Evolutionary conservation across 1,284 basidiomycete species (phyloP), one percentile per base, ranked within the genome.

Genomic region (Fomitopsis schrenkii): DNA sequence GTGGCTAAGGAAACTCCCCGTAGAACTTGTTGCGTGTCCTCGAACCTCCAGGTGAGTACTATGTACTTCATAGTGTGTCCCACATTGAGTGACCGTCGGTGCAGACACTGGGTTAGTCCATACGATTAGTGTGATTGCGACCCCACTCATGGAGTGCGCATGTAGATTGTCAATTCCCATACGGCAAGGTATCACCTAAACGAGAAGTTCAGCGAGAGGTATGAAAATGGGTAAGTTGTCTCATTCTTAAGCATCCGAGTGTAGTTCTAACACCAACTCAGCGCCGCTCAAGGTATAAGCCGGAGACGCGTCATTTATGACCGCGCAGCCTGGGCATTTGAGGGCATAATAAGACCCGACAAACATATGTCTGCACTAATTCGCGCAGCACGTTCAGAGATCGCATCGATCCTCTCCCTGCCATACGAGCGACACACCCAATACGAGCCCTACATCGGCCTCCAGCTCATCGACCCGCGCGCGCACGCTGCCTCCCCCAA

Each of bases 21-120:
- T 65, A 88, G 88, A 89, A 70, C 76, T 87, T n/a, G 87, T 88
- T n/a, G 85, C 87, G 38, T 90, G 88, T 70, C 88, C 87, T 22
- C 77, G 87, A 58, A 76, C 78, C 22, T 84, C 85, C 54, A 84
- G 83, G 86, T 87, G 68, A 72, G 77, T 26, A 17, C 45, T 12
- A 19, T 35, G 52, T 55, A 59, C 54, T 58, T 55, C 55, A 55
- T 28, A 56, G 64, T 28, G 5, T 19, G 8, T 35, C 42, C 28
- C 56, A 35, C 52, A 46, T 33, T 22, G 22, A 54, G 22, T 67
- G 63, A 50, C 69, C 40, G 55, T 62, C 53, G 62, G 57, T 42
- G 26, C 64, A 87, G 86, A 68, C 86, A 88, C 67, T 88, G 86
- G 86, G 86, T 87, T 65, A 54, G 74, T 62, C n/a, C 26, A 7